These are phyloP conservation scores for Rhododendron kiyosumense DNA, from an alignment of 148 eudicot genomes.

Conservation along the genomic window DNA sequence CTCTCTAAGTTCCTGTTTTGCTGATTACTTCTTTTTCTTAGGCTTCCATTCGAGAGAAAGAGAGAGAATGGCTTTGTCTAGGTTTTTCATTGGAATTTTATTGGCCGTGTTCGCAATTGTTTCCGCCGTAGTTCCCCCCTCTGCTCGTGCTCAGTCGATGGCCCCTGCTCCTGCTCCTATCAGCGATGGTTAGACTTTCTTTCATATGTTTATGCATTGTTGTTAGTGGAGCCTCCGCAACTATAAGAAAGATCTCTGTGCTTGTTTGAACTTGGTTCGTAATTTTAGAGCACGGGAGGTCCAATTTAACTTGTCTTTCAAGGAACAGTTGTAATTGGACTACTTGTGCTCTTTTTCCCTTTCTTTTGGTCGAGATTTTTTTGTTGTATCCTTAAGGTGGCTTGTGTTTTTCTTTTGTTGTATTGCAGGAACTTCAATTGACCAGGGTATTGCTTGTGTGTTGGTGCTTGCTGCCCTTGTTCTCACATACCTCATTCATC, in stretches of 20 bases:
- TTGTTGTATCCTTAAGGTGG: not conserved
- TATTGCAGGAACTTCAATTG: conserved; percentile 32
- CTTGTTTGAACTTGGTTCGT: not conserved
- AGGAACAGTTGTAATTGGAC: not conserved
- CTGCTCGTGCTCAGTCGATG: conserved; percentile 18
- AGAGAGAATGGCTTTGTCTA: not conserved
- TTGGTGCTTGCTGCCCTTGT: conserved; percentile 38
- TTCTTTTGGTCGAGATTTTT: not conserved
- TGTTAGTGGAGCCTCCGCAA: not conserved
- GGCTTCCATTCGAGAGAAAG: not conserved
- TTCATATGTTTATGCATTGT: not conserved
- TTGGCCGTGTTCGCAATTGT: conserved; percentile 9
- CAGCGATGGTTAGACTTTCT: conserved; percentile 17
- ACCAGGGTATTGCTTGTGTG: conserved; percentile 38
- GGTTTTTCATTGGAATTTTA: not conserved
- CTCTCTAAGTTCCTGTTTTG: not conserved
- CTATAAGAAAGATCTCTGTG: not conserved
- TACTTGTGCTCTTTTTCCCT: not conserved
- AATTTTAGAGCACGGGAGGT: too few relatives aligned
- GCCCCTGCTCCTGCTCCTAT: conserved; percentile 37
- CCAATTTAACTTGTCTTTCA: not conserved
- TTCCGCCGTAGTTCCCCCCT: conserved; percentile 2
- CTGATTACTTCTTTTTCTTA: not conserved
- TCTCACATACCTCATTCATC: conserved; percentile 41
- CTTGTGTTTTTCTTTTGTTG: not conserved